Base-by-base conservation (phyloP, 2,329 filamentous ascomycete species). In the Ascosphaera acerosa region DNA sequence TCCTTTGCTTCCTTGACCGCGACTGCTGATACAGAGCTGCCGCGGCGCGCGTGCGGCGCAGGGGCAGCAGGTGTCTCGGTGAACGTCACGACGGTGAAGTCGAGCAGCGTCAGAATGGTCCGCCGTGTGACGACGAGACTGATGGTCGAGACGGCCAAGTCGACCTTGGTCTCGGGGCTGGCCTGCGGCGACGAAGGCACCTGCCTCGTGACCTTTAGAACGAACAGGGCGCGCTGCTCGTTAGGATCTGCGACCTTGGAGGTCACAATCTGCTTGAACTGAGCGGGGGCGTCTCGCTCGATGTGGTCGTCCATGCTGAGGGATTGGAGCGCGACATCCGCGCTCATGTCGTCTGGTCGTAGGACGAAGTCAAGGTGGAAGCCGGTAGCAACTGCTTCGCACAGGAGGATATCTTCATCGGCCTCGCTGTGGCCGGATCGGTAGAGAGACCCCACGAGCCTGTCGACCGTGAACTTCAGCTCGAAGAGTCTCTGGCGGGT, bases 251-350 rank as follows among this genome's bases (percentile, higher is more conserved):
- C 64, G 16, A 74, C 70, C 44, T 90, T 84, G 1, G 87, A 92
- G 0, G 82, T 90, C n/a, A 99, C 69, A 31, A 99, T 89, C 16
- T 84, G 84, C 52, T 87, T 91, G 59, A 99, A 97, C 44, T 94
- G 84, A 5, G 75, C 73, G 0, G 77, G 58, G 0, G 81, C 71
- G 33, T 84, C 75, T 39, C 87, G 61, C 41, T 77, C 84, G 6
- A 99, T 84, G 45, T 94, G 82, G 46, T 99, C 87, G 44, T 94
- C 84, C 3, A 97, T 70, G 1, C 74, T 78, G 12, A 97, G 59
- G 2, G 80, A 82, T 10, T 76, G 76, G 6, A 99, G 62, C 0
- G 80, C 71, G 16, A 97, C 77, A 43, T 92, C 77, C 1, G 87
- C 84, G 16, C 73, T 76, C 72, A 97, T 87, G 47, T 97, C 84